Base-by-base conservation (phyloP, 225 moss, liverwort and hornwort genomes). In the Ulota crispa region DNA sequence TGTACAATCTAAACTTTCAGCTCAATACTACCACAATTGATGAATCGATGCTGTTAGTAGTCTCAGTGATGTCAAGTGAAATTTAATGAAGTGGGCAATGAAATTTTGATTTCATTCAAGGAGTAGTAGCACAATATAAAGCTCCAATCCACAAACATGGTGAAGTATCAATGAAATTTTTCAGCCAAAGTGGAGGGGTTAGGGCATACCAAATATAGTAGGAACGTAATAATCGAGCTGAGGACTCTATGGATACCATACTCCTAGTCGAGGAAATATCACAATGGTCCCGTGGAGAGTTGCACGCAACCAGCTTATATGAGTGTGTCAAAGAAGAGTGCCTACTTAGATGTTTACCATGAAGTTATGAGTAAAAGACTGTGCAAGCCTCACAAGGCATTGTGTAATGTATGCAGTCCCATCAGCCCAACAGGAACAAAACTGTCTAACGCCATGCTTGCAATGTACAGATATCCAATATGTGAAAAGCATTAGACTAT, bases 391-490 rank as follows among this genome's bases (percentile, higher is more conserved):
- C 27, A 91, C 68, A 31, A 87, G 85, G 54, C 88, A 89, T 74
- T 92, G 92, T 24, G 89, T 89, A 24, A 89, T 82, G 78, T 86
- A 89, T 23, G 86, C 89, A 23, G 85, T 82, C 61, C 92, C 92
- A 72, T 92, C 92, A 18, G 80, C 77, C 92, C 92, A 88, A 31
- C 72, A 82, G 21, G 82, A 80, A 28, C 75, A 83, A 18, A 68
- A 70, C 34, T 87, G 85, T 59, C 74, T 77, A 60, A 83, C 41
- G 23, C 89, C 92, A 81, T 89, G 92, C 92, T 88, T 92, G 88
- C 80, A 74, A 27, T 43, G 45, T 24, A 53, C 52, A 5, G 34
- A 26, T 50, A 52, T 18, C 53, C n/a, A 64, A 3, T 53, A 12
- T 23, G 47, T 41, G 63, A 39, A 55, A 59, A 41, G 10, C 50